Evolutionary conservation across 106 monocot species (phyloP).

Genomic region (Chionographis japonica): DNA sequence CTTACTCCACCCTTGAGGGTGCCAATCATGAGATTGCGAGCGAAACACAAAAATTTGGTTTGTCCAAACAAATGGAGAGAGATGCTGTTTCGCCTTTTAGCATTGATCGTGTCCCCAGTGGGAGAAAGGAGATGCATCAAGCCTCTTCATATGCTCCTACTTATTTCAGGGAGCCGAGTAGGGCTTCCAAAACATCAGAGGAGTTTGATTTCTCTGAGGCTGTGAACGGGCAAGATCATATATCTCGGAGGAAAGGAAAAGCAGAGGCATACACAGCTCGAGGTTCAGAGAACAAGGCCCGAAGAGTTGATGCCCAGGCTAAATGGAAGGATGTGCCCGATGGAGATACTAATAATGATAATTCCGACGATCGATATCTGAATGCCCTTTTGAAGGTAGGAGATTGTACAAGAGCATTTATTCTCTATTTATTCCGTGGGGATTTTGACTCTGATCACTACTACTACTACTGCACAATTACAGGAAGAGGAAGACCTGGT

Average conservation of each 20-base stretch:
- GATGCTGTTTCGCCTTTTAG: slow-evolving; percentile 28
- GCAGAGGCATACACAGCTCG: slow-evolving; percentile 22
- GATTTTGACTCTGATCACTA: neutral
- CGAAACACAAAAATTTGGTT: slow-evolving; percentile 60
- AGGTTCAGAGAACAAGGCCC: slow-evolving; percentile 29
- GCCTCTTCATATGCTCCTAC: slow-evolving; percentile 18
- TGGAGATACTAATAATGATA: slow-evolving; percentile 24
- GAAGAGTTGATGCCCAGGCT: slow-evolving; percentile 16
- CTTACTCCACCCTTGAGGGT: slow-evolving; percentile 28
- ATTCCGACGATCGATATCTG: slow-evolving; percentile 51
- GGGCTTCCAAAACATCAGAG: slow-evolving; percentile 21
- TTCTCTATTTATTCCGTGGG: neutral
- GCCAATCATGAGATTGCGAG: slow-evolving; percentile 17
- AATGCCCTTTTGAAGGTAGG: slow-evolving; percentile 73
- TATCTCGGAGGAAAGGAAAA: slow-evolving; percentile 29
- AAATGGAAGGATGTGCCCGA: slow-evolving; percentile 34
- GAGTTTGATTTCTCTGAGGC: slow-evolving; percentile 38
- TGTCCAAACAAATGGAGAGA: slow-evolving; percentile 54
- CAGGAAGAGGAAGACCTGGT: slow-evolving; percentile 98
- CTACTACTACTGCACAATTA: neutral
- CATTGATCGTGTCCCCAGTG: slow-evolving; percentile 22
- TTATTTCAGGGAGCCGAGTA: slow-evolving; percentile 40
- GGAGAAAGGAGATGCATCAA: slow-evolving; percentile 30
- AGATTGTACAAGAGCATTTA: neutral
- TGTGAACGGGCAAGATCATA: slow-evolving; percentile 35